Conservation (phyloP, 2,329 filamentous ascomycete species). For the Pseudocercospora musae region DNA sequence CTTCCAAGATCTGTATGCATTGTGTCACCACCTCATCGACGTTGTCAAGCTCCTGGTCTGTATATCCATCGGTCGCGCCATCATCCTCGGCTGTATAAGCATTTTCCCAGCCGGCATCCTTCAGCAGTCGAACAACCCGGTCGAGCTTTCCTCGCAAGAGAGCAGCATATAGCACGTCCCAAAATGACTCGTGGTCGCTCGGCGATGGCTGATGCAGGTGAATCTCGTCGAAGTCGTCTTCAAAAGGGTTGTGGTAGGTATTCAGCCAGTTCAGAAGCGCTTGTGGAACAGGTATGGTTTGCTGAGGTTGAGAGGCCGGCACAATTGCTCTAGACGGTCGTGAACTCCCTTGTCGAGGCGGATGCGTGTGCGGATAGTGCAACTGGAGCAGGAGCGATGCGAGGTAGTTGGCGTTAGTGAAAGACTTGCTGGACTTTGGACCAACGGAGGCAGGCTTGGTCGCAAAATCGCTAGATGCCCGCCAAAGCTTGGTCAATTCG, state of each 20-base stretch:
- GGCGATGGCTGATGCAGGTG: constrained; percentile 65
- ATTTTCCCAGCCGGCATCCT: constrained; percentile 72
- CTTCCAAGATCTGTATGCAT: constrained; percentile 66
- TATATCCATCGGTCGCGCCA: constrained; percentile 66
- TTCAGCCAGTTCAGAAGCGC: constrained; percentile 82
- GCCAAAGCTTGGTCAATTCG: constrained; percentile 31
- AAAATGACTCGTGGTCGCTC: constrained; percentile 73
- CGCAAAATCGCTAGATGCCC: constrained; percentile 20
- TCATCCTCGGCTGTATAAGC: constrained; percentile 61
- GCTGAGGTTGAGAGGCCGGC: constrained; percentile 38
- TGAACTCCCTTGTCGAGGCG: constrained; percentile 15
- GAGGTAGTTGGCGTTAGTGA: constrained; percentile 75
- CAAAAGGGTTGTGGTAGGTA: constrained; percentile 68
- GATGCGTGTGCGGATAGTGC: constrained; percentile 60
- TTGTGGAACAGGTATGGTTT: constrained; percentile 56
- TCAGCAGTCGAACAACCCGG: constrained; percentile 65
- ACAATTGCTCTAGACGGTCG: constrained; percentile 12
- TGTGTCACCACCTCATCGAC: constrained; percentile 63
- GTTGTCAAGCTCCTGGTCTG: constrained; percentile 71
- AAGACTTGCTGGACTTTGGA: constrained; percentile 52
- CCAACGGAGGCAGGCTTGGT: constrained; percentile 35
- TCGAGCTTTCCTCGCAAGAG: constrained; percentile 71
- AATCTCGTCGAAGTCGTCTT: constrained; percentile 64
- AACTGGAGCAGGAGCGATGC: constrained; percentile 73
- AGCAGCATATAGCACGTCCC: constrained; percentile 75